Base-by-base conservation (phyloP, 2,329 filamentous ascomycete species). In the Septoria petroselini region DNA sequence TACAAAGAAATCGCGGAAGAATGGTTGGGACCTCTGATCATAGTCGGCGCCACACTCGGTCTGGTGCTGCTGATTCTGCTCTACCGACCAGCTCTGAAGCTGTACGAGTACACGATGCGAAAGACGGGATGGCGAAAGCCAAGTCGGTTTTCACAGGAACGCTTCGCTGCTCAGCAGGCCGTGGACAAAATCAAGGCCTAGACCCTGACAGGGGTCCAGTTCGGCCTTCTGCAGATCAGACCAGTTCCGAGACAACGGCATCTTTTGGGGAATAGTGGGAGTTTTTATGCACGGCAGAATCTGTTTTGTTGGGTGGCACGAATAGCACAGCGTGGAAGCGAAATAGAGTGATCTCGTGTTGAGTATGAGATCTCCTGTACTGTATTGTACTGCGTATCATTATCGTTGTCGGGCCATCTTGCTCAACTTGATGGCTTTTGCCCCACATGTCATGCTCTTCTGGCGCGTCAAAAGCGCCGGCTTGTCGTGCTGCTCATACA, bases 1-100 rank as follows among this genome's bases (percentile, higher is more conserved):
- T 58, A 61, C 33, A 51, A 46, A 38, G 50, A 55, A 40, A 48
- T 59, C 35, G 49, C 52, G 15, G 49, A 50, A 31, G 42, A 57
- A 38, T 59, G 52, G 52, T 52, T 52, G 8, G 53, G 51, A 40
- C 51, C 54, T 18, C 48, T 59, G 23, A 53, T 51, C 34, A 45
- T 55, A 15, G 15, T 57, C 12, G 50, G 49, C 31, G 14, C 37
- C 17, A 42, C 41, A 18, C 23, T 55, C 17, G 43, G 37, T 31
- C 31, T 55, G 25, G 40, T 54, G 43, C 11, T 55, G 18, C 21
- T 54, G 21, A 31, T 59, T 25, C 45, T 53, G 17, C 33, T 59
- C 40, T 17, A 35, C 35, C 54, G 41, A 21, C 55, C 53, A 6
- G 30, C 31, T 30, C 21, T 34, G 30, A 37, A 39, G 11, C 29